phyloP scores from a whole-genome alignment of 2,329 filamentous ascomycete species.

The Stagonosporopsis chrysanthemi region DNA sequence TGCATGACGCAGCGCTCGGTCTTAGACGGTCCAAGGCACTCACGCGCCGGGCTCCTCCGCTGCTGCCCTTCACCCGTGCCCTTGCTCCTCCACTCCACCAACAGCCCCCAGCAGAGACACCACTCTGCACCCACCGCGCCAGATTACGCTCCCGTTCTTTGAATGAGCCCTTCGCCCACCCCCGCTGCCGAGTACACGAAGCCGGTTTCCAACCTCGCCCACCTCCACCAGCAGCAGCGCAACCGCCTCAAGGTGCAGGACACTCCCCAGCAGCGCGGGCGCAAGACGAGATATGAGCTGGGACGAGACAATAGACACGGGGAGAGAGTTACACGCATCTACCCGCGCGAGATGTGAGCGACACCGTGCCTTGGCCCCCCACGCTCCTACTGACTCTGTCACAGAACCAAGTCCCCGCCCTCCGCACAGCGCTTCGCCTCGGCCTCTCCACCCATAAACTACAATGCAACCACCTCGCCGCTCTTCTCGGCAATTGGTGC shows the following conservation, averaged over 20 bases:
- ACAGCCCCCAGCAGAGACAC: constrained; percentile 19
- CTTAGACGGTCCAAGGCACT: constrained; percentile 24
- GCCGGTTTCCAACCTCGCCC: constrained; percentile 45
- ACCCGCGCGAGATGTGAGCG: constrained; percentile 51
- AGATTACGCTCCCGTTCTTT: constrained; percentile 34
- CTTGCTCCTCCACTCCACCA: constrained; percentile 14
- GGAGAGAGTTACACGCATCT: constrained; percentile 50
- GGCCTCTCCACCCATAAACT: constrained; percentile 41
- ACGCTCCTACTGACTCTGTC: constrained; percentile 16
- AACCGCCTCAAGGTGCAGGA: constrained; percentile 45
- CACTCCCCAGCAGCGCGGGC: constrained; percentile 45
- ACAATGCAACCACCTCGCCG: constrained; percentile 51
- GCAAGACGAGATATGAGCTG: constrained; percentile 51
- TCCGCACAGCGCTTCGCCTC: constrained; percentile 46
- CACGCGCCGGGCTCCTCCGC: constrained; percentile 26
- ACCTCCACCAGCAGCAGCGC: constrained; percentile 48
- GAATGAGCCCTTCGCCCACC: constrained; percentile 51
- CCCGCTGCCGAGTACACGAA: constrained; percentile 37
- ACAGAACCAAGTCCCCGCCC: constrained; percentile 49
- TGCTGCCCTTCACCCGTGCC: constrained; percentile 6
- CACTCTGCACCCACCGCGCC: constrained; percentile 17
- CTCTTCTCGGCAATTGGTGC: constrained; percentile 50
- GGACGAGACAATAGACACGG: constrained; percentile 48
- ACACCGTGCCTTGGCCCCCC: background rate
- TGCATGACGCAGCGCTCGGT: constrained; percentile 40